Base-by-base conservation (phyloP, 2,329 filamentous ascomycete species). In the Neofusicoccum ribis region DNA sequence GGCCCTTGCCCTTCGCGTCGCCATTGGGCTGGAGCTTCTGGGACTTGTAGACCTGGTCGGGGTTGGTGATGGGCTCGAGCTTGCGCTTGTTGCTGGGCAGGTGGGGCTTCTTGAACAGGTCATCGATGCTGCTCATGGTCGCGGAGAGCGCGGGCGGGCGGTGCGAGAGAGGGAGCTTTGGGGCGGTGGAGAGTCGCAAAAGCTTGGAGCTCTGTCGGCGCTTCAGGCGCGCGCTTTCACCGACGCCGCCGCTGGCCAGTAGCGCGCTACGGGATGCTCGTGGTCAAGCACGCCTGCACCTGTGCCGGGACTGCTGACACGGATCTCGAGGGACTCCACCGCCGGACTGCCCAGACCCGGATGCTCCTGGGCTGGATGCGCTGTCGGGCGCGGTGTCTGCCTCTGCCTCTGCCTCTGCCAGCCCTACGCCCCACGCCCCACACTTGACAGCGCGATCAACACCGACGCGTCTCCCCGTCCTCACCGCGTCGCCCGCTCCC, bases 31-130 rank as follows among this genome's bases (percentile, higher is more conserved):
- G 79, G 63, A 86, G 72, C 73, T 88, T 89, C 8, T 82, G 81
- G 46, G 86, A 82, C 77, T 89, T 88, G 78, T 88, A 88, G 36
- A 84, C 79, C 77, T 84, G 81, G 69, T 84, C 82, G 77, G 86
- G 82, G 71, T 85, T 82, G 72, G 73, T 82, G 77, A 65, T 82
- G 72, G 68, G 81, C 76, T 88, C 85, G 71, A 86, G 80, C 73
- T 88, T 89, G 71, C 86, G 85, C 74, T 89, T 89, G 62, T 74
- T 75, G 31, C 74, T 78, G 17, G 82, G 76, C 20, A 81, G 74
- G 41, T 77, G 78, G 0, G 84, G 82, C 75, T 84, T 83, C 78
- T 86, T 88, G 79, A 89, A 88, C 15, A 89, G 82, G 50, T 88
- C 85, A 72, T 88, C 85, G 68, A 88, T 83, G 72, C 82, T 86